Conservation (phyloP, 257 asterid genomes). For the Paulownia fortunei region DNA sequence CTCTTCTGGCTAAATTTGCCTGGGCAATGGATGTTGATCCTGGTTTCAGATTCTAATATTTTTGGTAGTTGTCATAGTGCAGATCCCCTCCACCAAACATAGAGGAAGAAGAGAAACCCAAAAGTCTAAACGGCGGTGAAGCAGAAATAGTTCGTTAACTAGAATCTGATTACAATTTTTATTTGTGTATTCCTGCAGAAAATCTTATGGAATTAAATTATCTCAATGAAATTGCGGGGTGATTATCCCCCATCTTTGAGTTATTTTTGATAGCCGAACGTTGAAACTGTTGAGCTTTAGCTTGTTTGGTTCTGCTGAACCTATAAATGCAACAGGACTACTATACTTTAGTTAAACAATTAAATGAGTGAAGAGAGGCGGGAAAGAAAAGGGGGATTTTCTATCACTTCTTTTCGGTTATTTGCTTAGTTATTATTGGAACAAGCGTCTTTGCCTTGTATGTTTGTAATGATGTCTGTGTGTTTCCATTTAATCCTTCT, state of each 20-base stretch:
- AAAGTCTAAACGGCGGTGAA: neutral
- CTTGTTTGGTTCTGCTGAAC: neutral
- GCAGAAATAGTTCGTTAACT: neutral
- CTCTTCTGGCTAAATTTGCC: constrained; percentile 87
- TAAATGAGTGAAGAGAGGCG: neutral
- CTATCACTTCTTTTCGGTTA: too few species aligned
- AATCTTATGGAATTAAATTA: neutral
- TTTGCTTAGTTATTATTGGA: neutral
- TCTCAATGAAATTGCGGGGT: neutral
- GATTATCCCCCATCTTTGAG: neutral
- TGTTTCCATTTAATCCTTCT: neutral
- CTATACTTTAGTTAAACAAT: neutral
- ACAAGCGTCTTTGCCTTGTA: neutral
- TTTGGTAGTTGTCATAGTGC: constrained; percentile 28
- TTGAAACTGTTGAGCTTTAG: too few species aligned
- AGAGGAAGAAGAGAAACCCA: neutral
- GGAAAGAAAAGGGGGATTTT: too few species aligned
- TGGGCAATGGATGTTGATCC: constrained; percentile 99
- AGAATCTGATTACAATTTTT: neutral
- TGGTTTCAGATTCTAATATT: constrained; percentile 69
- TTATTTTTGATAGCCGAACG: neutral
- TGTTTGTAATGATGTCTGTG: neutral
- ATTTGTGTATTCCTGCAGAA: neutral
- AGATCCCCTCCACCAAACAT: neutral
- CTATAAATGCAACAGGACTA: neutral